Conservation (phyloP, 495 filamentous ascomycete species). For the Annulohypoxylon nitens region DNA sequence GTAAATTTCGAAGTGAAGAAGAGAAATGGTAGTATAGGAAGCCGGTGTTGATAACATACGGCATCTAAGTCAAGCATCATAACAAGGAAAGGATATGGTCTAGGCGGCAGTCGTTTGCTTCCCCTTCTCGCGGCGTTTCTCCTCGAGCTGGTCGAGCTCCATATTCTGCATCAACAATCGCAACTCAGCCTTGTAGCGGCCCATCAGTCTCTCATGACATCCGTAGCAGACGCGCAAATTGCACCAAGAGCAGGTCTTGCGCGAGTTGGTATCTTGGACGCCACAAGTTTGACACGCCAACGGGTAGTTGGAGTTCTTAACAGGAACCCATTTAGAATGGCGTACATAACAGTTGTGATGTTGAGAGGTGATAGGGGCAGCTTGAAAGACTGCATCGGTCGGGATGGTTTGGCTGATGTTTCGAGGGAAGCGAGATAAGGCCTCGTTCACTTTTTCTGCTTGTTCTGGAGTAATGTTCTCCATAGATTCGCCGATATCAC, state of each 20-base stretch:
- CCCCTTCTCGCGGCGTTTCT: slow-evolving; percentile 31
- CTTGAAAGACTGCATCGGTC: slow-evolving; percentile 39
- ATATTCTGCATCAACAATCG: slow-evolving; percentile 41
- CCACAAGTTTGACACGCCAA: slow-evolving; percentile 49
- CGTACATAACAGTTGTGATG: slow-evolving; percentile 44
- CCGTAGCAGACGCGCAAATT: slow-evolving; percentile 47
- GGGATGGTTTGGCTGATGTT: not conserved
- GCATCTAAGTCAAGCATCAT: not conserved
- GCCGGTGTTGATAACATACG: not conserved
- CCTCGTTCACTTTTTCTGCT: slow-evolving; percentile 26
- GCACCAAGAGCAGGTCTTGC: slow-evolving; percentile 45
- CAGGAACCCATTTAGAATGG: slow-evolving; percentile 37
- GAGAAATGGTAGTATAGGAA: slow-evolving; percentile 1
- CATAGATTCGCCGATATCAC: slow-evolving; percentile 39
- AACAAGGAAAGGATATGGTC: not conserved
- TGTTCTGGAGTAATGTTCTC: slow-evolving; percentile 39
- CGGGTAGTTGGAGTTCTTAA: slow-evolving; percentile 46
- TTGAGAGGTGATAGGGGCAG: slow-evolving; percentile 32
- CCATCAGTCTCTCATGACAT: slow-evolving; percentile 42
- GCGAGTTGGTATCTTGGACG: slow-evolving; percentile 38
- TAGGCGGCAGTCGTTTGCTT: slow-evolving; percentile 29
- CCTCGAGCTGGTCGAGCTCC: slow-evolving; percentile 25
- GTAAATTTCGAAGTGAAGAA: slow-evolving; percentile 5
- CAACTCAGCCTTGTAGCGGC: slow-evolving; percentile 39
- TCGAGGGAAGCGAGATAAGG: slow-evolving; percentile 45